Percentiles rank a stretch among this genome's conserved stretches.
phyloP scores from a whole-genome alignment of 768 basidiomycete species.

The Leccinellum luteum region DNA sequence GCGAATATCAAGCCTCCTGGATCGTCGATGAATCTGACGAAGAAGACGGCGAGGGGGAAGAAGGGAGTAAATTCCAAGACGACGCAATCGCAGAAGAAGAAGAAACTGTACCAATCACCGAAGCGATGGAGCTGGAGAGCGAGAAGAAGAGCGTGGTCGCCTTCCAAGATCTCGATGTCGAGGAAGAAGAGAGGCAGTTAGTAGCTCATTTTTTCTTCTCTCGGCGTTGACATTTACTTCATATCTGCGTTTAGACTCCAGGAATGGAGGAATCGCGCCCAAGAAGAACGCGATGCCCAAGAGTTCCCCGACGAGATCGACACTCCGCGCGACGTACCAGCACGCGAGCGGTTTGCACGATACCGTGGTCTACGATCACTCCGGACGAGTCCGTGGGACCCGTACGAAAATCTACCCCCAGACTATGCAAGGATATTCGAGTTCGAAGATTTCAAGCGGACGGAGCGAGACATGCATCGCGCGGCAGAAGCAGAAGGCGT shows the following conservation, averaged over 20 bases:
- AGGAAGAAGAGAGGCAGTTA: slow-evolving; percentile 87
- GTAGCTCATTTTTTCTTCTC: slow-evolving; percentile 25
- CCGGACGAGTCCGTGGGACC: slow-evolving; percentile 95
- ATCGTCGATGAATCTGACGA: slow-evolving; percentile 81
- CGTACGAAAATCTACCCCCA: slow-evolving; percentile 90
- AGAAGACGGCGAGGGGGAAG: slow-evolving; percentile 49
- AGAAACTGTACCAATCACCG: slow-evolving; percentile 58
- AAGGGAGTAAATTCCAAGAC: slow-evolving; percentile 43
- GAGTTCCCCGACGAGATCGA: slow-evolving; percentile 97
- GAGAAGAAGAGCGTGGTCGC: slow-evolving; percentile 50
- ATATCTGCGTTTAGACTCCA: slow-evolving; percentile 50
- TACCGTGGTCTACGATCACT: slow-evolving; percentile 91
- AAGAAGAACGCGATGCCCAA: slow-evolving; percentile 77
- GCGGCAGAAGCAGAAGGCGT: slow-evolving; percentile 67
- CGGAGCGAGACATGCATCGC: slow-evolving; percentile 67
- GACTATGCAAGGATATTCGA: slow-evolving; percentile 97
- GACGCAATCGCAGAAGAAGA: slow-evolving; percentile 46
- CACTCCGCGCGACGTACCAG: slow-evolving; percentile 82
- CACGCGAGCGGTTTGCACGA: slow-evolving; percentile 81
- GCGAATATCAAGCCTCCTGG: slow-evolving; percentile 97
- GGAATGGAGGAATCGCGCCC: slow-evolving; percentile 64
- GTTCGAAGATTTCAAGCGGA: slow-evolving; percentile 92
- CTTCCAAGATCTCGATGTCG: slow-evolving; percentile 76
- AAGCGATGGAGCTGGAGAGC: slow-evolving; percentile 54
- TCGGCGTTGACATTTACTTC: not conserved